Conservation (phyloP, 2,329 filamentous ascomycete genomes). For the Lecanicillium sp. region DNA sequence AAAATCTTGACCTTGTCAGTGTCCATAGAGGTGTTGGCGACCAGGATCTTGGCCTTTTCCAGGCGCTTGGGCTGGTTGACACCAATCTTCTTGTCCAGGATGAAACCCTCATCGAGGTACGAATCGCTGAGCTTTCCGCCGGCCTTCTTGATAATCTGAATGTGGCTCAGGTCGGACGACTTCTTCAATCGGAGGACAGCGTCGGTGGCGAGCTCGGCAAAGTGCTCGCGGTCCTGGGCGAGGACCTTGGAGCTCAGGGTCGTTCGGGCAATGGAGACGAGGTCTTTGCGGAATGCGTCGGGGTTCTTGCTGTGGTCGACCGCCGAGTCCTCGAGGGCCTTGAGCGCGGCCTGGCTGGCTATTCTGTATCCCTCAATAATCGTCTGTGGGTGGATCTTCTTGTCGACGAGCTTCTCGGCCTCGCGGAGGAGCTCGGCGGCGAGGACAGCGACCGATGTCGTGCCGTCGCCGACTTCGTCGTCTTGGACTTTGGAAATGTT, state of each 20-base stretch:
- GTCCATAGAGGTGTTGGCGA: conserved; percentile 98
- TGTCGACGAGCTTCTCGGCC: conserved; percentile 93
- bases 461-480: conserved; percentile 96
- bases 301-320: conserved; percentile 84
- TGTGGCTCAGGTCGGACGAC: conserved; percentile 91
- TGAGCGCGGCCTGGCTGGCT: conserved; percentile 82
- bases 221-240: conserved; percentile 87
- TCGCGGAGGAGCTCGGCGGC: conserved; percentile 93
- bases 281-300: conserved; percentile 80
- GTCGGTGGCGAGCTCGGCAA: conserved; percentile 82
- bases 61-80: conserved; percentile 97
- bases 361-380: conserved; percentile 99
- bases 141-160: conserved; percentile 99
- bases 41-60: conserved; percentile 96
- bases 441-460: conserved; percentile 93
- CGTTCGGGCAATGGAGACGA: conserved; percentile 85
- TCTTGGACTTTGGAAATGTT: conserved; percentile 99
- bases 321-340: conserved; percentile 75
- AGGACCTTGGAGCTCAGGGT: conserved; percentile 97
- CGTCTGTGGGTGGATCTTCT: conserved; percentile 98
- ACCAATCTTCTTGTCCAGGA: conserved; percentile 97
- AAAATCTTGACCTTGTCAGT: conserved; percentile 99
- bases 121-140: conserved; percentile 96
- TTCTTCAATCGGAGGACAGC: conserved; percentile 85
- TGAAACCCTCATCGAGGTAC: conserved; percentile 96